Base-by-base conservation (phyloP, 2,329 filamentous ascomycete genomes). In the Penicillium sp. region DNA sequence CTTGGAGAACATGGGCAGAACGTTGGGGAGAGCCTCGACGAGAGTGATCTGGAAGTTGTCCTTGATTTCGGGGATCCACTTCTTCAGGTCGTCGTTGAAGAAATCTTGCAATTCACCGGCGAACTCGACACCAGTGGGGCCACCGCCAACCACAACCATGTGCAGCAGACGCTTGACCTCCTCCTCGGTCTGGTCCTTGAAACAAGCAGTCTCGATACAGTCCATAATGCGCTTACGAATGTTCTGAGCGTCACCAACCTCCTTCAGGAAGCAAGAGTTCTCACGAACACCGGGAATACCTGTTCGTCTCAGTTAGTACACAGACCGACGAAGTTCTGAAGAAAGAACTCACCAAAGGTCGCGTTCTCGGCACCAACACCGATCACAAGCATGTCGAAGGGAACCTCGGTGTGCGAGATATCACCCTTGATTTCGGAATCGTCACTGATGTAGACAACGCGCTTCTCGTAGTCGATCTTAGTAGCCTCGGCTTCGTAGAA, bases 201-300 rank as follows among this genome's bases (percentile, higher is more conserved):
- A 97, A 58, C 91, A 93, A 48, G 94, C 94, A 34, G 93, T 97
- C 80, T 99, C 94, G 66, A 96, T 92, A 75, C 94, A 99, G 80
- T 99, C 94, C 94, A 99, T 99, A 77, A 99, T 97, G 77, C 91
- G 92, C 83, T 93, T 97, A 71, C 94, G 91, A 72, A 99, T 99
- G 70, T 86, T 85, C 78, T 99, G 94, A 54, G 94, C 94, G 74
- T 99, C 95, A 62, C 84, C 86, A 71, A 99, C 96, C 79, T 99
- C 95, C 83, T 99, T 99, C 73, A 99, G 79, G 84, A 99, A 99
- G 80, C 92, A 96, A 66, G 90, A 93, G 81, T 99, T 80, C 78
- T 99, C 94, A 64, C 86, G 87, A 53, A 99, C 94, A 75, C 94
- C 94, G 51, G 91, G 92, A 68, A 99, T 97, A 67, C 84, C 82